Base-by-base conservation (phyloP, 495 filamentous ascomycete genomes). In the Platismatia glauca region DNA sequence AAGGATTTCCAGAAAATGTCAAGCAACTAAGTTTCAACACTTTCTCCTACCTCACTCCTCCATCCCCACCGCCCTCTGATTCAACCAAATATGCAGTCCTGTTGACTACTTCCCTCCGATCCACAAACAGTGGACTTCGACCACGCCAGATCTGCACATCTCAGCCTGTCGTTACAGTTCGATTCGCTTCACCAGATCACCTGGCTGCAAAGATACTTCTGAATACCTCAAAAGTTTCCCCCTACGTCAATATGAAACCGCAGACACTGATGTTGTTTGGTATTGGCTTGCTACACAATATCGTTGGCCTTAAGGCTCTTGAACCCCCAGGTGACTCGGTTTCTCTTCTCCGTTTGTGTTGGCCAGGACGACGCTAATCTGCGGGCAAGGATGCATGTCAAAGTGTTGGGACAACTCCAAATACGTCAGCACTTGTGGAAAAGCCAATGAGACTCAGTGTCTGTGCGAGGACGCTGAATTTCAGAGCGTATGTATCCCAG, bases 391-490 rank as follows among this genome's bases (percentile, higher is more conserved):
- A 34, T 70, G 68, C 56, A 56, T 68, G 6, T 43, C 58, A 1
- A 71, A 38, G n/a, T 80, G 78, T 64, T 74, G 73, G 75, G 75
- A 75, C 27, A 75, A 76, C 53, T 74, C 73, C 29, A 70, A 68
- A 62, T 71, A 70, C 39, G 70, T 77, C 63, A 77, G 64, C 61
- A 65, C 66, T 52, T 69, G 70, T 62, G 20, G 27, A 15, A 15
- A 57, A 22, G 60, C 61, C 35, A 61, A 67, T 13, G 70, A 71
- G 41, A 55, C 64, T 7, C 61, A 65, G 57, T 74, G 72, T 55
- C 64, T 73, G n/a, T 73, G 74, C 58, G 64, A 67, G 46, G 72
- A 77, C 39, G 43, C 57, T 4, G 64, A 68, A 0, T 73, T 73
- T 55, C 76, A 74, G 64, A 70, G 66, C 38, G 70, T 76, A 63